Percentiles rank a stretch among this genome's conserved stretches.
Evolutionary conservation across 495 filamentous ascomycete species (phyloP).

Genomic region (Tuber aestivum): DNA sequence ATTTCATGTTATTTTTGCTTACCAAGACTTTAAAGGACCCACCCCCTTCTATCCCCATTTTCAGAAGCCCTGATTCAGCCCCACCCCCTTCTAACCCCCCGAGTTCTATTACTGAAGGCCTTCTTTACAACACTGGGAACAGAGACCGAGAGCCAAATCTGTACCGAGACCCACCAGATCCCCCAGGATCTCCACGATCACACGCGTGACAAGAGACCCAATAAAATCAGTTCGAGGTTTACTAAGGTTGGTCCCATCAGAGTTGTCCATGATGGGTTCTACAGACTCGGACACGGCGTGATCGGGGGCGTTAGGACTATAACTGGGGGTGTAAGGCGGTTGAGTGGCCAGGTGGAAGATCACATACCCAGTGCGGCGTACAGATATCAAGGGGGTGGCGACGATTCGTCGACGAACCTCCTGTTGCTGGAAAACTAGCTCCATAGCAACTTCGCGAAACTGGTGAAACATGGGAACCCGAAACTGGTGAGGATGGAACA

Average conservation of each 20-base stretch:
- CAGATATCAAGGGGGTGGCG: constrained; percentile 24
- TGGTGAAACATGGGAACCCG: not conserved
- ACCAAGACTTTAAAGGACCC: no score
- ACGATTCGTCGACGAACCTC: not conserved
- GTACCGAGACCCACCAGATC: constrained; percentile 55
- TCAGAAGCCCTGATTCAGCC: no score
- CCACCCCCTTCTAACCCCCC: no score
- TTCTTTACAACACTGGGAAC: no score
- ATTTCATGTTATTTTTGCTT: no score
- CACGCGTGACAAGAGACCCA: constrained; percentile 43
- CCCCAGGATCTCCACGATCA: constrained; percentile 38
- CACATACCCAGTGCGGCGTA: constrained; percentile 27
- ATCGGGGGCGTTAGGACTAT: not conserved
- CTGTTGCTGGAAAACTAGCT: not conserved
- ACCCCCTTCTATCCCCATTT: no score
- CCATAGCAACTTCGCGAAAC: not conserved
- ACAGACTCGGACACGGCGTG: constrained; percentile 57
- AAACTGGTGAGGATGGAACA: constrained; percentile 14
- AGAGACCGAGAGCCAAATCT: no score
- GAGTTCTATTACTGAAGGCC: no score
- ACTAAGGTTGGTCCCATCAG: constrained; percentile 42
- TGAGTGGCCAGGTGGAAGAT: constrained; percentile 31
- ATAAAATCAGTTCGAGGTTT: constrained; percentile 46
- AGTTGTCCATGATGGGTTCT: constrained; percentile 53
- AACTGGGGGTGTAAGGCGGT: constrained; percentile 28